Evolutionary conservation across 2,329 filamentous ascomycete genomes (phyloP), one percentile per base, ranked within the genome.

Genomic region (Cordyceps cicadae): DNA sequence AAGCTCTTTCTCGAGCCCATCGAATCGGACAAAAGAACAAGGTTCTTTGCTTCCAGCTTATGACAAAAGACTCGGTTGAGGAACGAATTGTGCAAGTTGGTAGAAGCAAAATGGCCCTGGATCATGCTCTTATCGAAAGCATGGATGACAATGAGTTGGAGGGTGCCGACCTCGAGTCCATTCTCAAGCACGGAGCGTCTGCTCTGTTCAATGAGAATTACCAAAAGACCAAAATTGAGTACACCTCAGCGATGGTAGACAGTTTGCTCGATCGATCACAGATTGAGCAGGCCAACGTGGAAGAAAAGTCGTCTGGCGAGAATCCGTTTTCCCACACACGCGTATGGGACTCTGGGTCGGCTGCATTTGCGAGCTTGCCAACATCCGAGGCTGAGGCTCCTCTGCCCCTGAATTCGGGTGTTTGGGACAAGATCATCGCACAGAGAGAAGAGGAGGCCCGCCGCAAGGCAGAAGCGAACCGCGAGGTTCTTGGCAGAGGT

Each of bases 81-180:
- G 94, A 99, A 74, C 92, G 93, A 70, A 97, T 99, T 59, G 89
- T 97, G 79, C 90, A 97, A 71, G 91, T 96, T 66, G 94, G 94
- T 6, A 88, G 91, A 67, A 95, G 90, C 74, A 99, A 99, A 76
- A 91, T 99, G 85, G 91, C 91, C 0, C 82, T 99, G 0, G 94
- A 99, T 67, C 92, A 97, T 72, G 89, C 94, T 1, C 82, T 99
- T 21, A 97, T 99, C 62, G 92, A 97, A 70, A 87, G 86, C 58
- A 91, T 99, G 84, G 90, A 92, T 61, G 84, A 86, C 2, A 87
- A 92, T n/a, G 88, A 94, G 51, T 84, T 93, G 43, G 86, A 84
- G 9, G 86, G 86, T 8, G 81, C 88, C 62, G 92, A 97, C 68
- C 76, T 97, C 5, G 92, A 96, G 67, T 90, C 89, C 0, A 92